These are phyloP conservation scores for Penicillium sp. DNA, from an alignment of 2,329 filamentous ascomycete genomes.

Conservation along the genomic window DNA sequence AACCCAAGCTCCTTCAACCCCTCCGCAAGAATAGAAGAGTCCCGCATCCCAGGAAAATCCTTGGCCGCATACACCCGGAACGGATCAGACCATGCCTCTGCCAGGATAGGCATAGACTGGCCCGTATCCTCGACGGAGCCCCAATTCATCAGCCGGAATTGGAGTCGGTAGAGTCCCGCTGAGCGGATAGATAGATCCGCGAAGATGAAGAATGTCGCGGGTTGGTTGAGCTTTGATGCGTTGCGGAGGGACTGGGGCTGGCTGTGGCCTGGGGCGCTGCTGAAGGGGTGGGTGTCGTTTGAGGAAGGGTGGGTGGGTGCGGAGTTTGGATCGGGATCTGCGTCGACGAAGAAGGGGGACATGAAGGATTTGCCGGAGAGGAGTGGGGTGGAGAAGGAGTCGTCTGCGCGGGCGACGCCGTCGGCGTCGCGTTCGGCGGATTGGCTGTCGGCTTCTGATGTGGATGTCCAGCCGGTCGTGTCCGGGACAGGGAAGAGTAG, in stretches of 20 bases:
- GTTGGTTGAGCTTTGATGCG: slow-evolving; percentile 25
- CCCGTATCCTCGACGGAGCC: slow-evolving; percentile 37
- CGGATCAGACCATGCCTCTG: slow-evolving; percentile 43
- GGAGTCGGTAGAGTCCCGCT: slow-evolving; percentile 47
- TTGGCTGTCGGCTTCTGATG: slow-evolving; percentile 18
- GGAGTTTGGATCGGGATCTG: slow-evolving; percentile 46
- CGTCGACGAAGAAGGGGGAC: slow-evolving; percentile 45
- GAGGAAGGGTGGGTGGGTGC: slow-evolving; percentile 41
- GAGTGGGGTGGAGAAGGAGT: slow-evolving; percentile 30
- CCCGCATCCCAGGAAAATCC: slow-evolving; percentile 47
- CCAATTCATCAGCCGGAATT: slow-evolving; percentile 50
- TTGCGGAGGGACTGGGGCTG: slow-evolving; percentile 12
- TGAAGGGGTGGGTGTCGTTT: slow-evolving; percentile 15
- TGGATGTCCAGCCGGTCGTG: slow-evolving; percentile 12
- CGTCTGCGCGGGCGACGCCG: slow-evolving; percentile 22
- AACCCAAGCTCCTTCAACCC: slow-evolving; percentile 45
- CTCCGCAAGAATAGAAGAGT: slow-evolving; percentile 42
- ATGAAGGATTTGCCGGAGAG: slow-evolving; percentile 44
- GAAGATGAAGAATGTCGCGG: slow-evolving; percentile 51
- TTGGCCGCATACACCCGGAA: slow-evolving; percentile 47
- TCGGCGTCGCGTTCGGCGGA: slow-evolving; percentile 14
- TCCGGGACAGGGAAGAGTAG: slow-evolving; percentile 40
- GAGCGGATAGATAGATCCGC: slow-evolving; percentile 50
- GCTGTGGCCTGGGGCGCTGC: neutral
- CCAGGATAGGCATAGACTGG: slow-evolving; percentile 40